Evolutionary conservation across 768 basidiomycete genomes (phyloP).

Genomic region (Rubroboletus pulcherrimus): DNA sequence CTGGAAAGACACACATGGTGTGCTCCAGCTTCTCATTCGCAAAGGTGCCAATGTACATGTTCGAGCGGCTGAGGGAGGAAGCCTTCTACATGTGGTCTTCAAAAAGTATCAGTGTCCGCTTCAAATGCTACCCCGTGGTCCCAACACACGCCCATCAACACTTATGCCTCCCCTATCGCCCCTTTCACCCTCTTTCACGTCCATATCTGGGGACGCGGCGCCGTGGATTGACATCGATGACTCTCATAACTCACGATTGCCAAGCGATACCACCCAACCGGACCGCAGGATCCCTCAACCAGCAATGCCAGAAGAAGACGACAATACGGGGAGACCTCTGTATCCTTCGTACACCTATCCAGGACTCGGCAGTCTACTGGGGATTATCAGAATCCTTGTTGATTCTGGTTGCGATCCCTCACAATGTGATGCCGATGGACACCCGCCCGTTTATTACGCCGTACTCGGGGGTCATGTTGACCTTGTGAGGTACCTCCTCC

Average conservation of each 20-base stretch:
- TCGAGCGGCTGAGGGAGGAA: neutral
- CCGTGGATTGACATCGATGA: too few relatives aligned
- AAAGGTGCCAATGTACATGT: neutral
- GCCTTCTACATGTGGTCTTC: neutral
- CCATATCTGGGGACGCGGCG: too few relatives aligned
- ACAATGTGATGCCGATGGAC: neutral
- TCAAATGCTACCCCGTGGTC: neutral
- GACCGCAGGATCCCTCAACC: too few relatives aligned
- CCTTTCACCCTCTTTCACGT: neutral
- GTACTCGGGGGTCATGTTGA: neutral
- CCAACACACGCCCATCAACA: too few relatives aligned
- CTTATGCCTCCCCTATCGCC: neutral
- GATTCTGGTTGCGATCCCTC: constrained; percentile 2
- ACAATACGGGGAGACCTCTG: too few relatives aligned
- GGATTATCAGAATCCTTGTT: neutral
- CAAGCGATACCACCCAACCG: too few relatives aligned
- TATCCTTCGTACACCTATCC: too few relatives aligned
- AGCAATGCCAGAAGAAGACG: too few relatives aligned
- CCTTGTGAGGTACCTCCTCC: neutral
- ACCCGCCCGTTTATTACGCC: neutral
- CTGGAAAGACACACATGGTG: neutral
- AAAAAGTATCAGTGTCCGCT: neutral
- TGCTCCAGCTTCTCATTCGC: neutral
- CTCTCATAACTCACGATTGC: too few relatives aligned
- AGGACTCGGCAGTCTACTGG: neutral